Conservation (phyloP, 2,329 filamentous ascomycete species). For the Tolypocladium album region DNA sequence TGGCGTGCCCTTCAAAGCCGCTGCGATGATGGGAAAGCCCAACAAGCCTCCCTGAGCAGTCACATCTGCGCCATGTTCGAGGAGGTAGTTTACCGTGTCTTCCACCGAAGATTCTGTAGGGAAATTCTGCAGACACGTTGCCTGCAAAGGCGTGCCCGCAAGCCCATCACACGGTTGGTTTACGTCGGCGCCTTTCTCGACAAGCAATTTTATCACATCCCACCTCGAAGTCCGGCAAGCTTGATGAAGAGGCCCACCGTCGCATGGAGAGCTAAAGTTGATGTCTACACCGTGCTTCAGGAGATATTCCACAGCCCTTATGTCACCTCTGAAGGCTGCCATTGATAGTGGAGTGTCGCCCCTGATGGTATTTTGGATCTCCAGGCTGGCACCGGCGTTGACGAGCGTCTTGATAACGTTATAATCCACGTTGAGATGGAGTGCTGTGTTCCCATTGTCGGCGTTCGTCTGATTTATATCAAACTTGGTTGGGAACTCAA, state of each 20-base stretch:
- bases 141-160: not conserved
- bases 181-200: not conserved
- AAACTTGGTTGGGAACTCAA: not conserved
- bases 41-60: not conserved
- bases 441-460: not conserved
- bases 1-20: not conserved
- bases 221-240: not conserved
- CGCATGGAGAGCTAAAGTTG: not conserved
- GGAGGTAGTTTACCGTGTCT: not conserved
- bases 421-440: not conserved
- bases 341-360: not conserved
- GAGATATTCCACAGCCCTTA: not conserved
- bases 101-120: not conserved
- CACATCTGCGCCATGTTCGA: not conserved
- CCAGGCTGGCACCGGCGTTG: not conserved
- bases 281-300: not conserved
- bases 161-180: not conserved
- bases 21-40: not conserved
- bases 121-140: not conserved
- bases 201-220: not conserved
- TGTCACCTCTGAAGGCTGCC: not conserved
- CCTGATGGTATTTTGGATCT: not conserved
- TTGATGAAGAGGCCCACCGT: not conserved
- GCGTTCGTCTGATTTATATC: not conserved
- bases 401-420: not conserved